Percentiles rank a stretch among this genome's conserved stretches.
Conservation (phyloP, 345 rosid species). For the Moricandia moricandioides region DNA sequence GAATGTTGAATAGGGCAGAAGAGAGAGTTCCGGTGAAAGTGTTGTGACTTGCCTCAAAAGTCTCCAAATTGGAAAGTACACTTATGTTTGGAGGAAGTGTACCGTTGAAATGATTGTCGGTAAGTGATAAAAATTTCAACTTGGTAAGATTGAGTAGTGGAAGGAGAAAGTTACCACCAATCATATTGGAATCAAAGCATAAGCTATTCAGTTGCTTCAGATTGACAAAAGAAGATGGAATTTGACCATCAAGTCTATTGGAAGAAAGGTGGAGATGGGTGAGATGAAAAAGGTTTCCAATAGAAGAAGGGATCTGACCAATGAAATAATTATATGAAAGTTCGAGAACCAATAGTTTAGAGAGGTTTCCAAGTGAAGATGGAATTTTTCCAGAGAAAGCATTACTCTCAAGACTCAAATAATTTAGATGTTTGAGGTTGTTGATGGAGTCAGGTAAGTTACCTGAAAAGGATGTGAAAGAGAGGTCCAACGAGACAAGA, state of each 20-base stretch:
- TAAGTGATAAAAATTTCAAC: not conserved
- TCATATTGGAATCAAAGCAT: not conserved
- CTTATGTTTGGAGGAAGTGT: not conserved
- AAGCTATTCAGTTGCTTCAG: not conserved
- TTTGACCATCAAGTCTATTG: not conserved
- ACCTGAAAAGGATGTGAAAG: not conserved
- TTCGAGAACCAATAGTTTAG: not conserved
- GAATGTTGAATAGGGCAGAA: not conserved
- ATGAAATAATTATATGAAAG: not conserved
- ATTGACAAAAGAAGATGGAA: not conserved
- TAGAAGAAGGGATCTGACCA: not conserved
- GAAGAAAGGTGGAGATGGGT: not conserved
- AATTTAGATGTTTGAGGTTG: not conserved
- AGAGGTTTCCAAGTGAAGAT: not conserved
- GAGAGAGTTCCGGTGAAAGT: not conserved
- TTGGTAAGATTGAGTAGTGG: not conserved
- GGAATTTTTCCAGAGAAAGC: not conserved
- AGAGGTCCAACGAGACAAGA: not conserved
- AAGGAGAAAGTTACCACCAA: not conserved
- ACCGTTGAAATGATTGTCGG: not conserved
- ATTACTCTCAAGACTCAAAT: not conserved
- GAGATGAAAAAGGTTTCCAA: not conserved
- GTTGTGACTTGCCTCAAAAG: not conserved
- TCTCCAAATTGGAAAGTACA: not conserved
- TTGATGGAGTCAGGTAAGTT: not conserved